Evolutionary conservation across 2,329 filamentous ascomycete genomes (phyloP), one percentile per base, ranked within the genome.

Genomic region (Aspergillus fischeri): DNA sequence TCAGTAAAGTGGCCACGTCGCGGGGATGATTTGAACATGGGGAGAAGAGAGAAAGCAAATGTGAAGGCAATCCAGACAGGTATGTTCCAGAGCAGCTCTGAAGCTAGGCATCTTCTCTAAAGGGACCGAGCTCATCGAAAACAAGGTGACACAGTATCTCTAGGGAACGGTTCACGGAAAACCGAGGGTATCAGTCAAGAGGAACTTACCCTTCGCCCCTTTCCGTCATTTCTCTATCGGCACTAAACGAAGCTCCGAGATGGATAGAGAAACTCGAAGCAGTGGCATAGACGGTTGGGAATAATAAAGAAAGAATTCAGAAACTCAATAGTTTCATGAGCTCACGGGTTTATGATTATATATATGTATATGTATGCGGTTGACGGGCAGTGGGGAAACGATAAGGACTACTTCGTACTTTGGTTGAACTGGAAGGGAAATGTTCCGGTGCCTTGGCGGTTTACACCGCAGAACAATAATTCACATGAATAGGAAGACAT

Each of bases 191-290:
- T 41, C 32, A 54, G 38, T n/a, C 54, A 17, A 47, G 42, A 28
- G 42, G 47, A 55, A 65, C 67, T 68, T 61, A 71, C 70, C 68
- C 65, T 68, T 67, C 66, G 52, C 57, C 58, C 61, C 64, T 70
- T 55, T 72, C 70, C 57, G 62, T 63, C 69, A 72, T 72, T 53
- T 59, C 61, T 61, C 35, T 25, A 49, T 57, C 55, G 52, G 50
- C 54, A 52, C 56, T 44, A 50, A 54, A n/a, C 53, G 14, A 35
- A 47, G 35, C 17, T 17, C n/a, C 25, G 17, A 50, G 25, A 41
- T 20, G 24, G 27, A 14, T 25, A 14, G 44, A 29, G 21, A n/a
- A 51, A 32, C 51, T 41, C 38, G 20, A 14, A 24, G 20, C 20
- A 52, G 32, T 24, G 21, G 24, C 45, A 53, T 35, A 48, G 24